Evolutionary conservation across 768 basidiomycete species (phyloP), one percentile per base, ranked within the genome.

Genomic region (Gloeophyllum trabeum): DNA sequence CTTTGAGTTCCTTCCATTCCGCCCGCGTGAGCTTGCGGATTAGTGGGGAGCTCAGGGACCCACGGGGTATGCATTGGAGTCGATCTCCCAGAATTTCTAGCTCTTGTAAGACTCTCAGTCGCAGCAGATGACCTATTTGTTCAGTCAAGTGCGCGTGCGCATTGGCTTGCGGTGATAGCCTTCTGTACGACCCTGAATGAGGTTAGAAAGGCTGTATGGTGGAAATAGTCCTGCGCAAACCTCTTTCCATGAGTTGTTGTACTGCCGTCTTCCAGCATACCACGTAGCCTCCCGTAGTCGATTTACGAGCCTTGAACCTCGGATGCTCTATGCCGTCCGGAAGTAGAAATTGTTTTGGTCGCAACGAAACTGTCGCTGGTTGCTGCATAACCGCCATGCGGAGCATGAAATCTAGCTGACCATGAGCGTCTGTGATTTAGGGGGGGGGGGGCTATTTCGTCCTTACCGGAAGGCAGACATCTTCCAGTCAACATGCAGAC

Each of bases 31-130:
- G 66, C 40, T 79, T 70, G 28, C 83, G 71, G 24, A 90, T 58
- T 38, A 81, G 48, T 18, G 68, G 61, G 2, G 47, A 41, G 12
- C 52, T 49, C 12, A 37, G 43, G 16, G 48, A 44, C 6, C 30
- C 51, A 14, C 48, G 55, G 36, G 51, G 63, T 46, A 41, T 43
- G 32, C n/a, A 47, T 47, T 64, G 57, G 35, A 81, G 54, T 5
- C 54, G 57, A 10, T 71, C 68, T 1, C 60, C 64, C 32, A 89
- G 57, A 4, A 87, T 56, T 28, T 79, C 69, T 4, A 90, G 59
- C 51, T 90, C 88, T 55, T 89, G 85, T 2, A 90, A 61, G 10
- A 87, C 70, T 14, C 87, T 76, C 12, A 82, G 57, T 35, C 85
- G 83, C 6, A 90, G 63, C 19, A 79, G 64, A 51, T 87, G 79